phyloP scores from a whole-genome alignment of 2,329 filamentous ascomycete genomes.

The Lasiodiplodia citricola region DNA sequence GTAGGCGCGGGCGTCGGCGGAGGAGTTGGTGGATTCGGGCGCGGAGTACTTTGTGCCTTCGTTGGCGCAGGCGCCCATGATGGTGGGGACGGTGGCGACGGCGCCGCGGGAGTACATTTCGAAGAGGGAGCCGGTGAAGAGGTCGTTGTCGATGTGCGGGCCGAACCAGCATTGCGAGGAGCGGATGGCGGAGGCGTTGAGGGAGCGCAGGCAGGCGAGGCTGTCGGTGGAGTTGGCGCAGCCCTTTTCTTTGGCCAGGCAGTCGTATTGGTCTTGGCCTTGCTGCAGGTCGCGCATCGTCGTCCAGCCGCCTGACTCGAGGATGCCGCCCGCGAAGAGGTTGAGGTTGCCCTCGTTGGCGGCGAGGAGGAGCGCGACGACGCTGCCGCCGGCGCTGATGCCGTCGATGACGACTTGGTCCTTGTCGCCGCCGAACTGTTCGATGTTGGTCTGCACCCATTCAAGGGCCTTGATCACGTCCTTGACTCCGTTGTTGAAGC shows the following conservation, averaged over 20 bases:
- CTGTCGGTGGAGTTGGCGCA: conserved; percentile 50
- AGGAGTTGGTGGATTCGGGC: conserved; percentile 54
- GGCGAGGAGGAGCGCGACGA: conserved; percentile 55
- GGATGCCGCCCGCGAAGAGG: conserved; percentile 58
- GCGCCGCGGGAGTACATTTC: conserved; percentile 54
- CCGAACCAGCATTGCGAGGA: conserved; percentile 57
- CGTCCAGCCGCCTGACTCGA: conserved; percentile 60
- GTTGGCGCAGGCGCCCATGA: conserved; percentile 64
- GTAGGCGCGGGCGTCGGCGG: conserved; percentile 59
- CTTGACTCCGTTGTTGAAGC: conserved; percentile 57
- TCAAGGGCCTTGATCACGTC: conserved; percentile 58
- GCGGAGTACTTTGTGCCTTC: conserved; percentile 67
- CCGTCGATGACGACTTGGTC: conserved; percentile 54
- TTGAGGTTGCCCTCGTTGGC: conserved; percentile 55
- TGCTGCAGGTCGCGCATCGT: conserved; percentile 54
- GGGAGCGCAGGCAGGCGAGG: conserved; percentile 55
- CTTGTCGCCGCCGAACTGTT: conserved; percentile 55
- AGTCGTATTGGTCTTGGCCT: conserved; percentile 59
- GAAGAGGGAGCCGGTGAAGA: conserved; percentile 58
- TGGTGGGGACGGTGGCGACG: conserved; percentile 59
- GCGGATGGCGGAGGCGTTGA: conserved; percentile 53
- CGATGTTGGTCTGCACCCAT: conserved; percentile 55
- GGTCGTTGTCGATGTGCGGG: conserved; percentile 56
- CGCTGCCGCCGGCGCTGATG: conserved; percentile 60
- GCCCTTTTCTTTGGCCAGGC: conserved; percentile 54